These are phyloP conservation scores for Gossypium stocksii DNA, from an alignment of 345 rosid species.

Conservation along the genomic window DNA sequence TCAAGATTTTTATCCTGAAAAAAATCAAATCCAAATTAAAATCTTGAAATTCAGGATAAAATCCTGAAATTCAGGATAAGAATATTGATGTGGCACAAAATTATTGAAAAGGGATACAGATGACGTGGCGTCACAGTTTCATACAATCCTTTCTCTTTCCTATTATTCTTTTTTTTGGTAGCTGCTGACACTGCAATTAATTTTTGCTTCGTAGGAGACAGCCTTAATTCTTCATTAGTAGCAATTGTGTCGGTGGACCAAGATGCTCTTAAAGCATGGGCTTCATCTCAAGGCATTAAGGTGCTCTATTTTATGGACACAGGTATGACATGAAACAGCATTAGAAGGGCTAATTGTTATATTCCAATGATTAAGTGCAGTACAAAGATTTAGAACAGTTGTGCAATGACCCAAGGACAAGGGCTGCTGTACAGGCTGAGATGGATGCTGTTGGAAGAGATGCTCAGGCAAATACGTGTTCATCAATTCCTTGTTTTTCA, in stretches of 20 bases:
- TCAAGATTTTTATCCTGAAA: no score
- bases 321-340: neutral
- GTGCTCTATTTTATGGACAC: constrained; percentile 24
- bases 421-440: constrained; percentile 69
- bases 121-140: no score
- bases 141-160: no score
- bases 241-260: constrained; percentile 81
- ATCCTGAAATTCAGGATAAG: no score
- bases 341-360: neutral
- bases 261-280: constrained; percentile 78
- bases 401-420: constrained; percentile 64
- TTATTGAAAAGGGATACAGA: no score
- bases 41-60: no score
- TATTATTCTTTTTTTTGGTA: neutral
- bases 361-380: constrained; percentile 31
- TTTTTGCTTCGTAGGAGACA: constrained; percentile 61
- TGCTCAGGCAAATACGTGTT: constrained; percentile 56
- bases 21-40: no score
- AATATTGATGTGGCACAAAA: no score
- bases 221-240: constrained; percentile 81
- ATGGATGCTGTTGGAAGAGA: constrained; percentile 81
- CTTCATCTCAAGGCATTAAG: constrained; percentile 76
- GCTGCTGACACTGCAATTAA: constrained; percentile 12
- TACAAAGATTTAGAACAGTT: constrained; percentile 52
- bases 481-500: neutral